Conservation (phyloP, 2,329 filamentous ascomycete genomes). For the Aureobasidium sp. region DNA sequence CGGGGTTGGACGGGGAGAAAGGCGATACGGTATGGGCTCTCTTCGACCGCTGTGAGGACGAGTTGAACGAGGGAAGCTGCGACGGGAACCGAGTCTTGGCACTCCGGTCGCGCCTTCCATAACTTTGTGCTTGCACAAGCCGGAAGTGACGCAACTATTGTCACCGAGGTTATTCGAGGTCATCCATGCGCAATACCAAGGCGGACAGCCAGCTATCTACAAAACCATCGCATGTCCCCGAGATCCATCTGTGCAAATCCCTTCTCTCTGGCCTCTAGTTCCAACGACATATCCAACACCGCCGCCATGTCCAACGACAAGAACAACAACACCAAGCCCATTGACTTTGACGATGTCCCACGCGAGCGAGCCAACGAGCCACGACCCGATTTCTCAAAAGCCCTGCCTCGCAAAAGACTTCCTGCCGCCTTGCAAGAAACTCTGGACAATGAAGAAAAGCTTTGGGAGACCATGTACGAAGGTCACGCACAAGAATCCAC, state of each 20-base stretch:
- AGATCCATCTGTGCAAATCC: slow-evolving; percentile 12
- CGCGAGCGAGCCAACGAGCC: slow-evolving; percentile 33
- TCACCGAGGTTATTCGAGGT: not conserved
- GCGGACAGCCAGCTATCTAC: not conserved
- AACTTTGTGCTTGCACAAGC: not conserved
- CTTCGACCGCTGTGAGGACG: not conserved
- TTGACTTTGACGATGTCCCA: slow-evolving; percentile 29
- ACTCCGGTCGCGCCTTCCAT: not conserved
- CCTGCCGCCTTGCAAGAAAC: slow-evolving; percentile 48
- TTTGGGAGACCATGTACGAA: slow-evolving; percentile 69
- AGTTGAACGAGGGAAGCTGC: slow-evolving; percentile 4
- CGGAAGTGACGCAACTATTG: not conserved
- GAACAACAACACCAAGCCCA: slow-evolving; percentile 14
- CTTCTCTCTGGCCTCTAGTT: not conserved
- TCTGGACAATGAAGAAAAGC: slow-evolving; percentile 57
- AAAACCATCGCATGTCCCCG: not conserved
- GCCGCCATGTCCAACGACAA: slow-evolving; percentile 8
- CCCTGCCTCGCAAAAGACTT: slow-evolving; percentile 43
- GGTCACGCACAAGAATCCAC: slow-evolving; percentile 72
- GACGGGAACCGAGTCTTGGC: not conserved
- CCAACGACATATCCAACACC: not conserved
- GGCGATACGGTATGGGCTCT: slow-evolving; percentile 8
- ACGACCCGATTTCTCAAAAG: slow-evolving; percentile 40
- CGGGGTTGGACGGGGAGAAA: slow-evolving; percentile 9
- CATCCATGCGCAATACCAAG: not conserved